Evolutionary conservation across 768 basidiomycete genomes (phyloP).

Genomic region (Rhodocollybia butyracea): DNA sequence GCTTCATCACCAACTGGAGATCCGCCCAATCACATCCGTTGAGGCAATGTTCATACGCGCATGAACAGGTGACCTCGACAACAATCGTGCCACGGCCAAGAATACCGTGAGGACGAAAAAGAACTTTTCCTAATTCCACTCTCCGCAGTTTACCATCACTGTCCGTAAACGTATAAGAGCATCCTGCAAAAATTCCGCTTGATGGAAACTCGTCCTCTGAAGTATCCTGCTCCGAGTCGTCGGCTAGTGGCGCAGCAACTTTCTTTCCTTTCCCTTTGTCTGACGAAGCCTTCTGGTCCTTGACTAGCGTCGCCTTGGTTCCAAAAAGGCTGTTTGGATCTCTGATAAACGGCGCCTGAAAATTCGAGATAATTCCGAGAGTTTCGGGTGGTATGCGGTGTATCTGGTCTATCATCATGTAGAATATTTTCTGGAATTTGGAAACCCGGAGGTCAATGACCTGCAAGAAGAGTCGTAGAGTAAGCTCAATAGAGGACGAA

Average conservation of each 20-base stretch:
- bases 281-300: too few species aligned
- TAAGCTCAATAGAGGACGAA: too few species aligned
- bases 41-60: background rate
- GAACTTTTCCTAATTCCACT: background rate
- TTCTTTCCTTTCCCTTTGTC: too few species aligned
- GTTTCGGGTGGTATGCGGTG: background rate
- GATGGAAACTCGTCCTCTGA: background rate
- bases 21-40: background rate
- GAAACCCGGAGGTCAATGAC: background rate
- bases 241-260: too few species aligned
- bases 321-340: too few species aligned
- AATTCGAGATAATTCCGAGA: background rate
- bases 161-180: background rate
- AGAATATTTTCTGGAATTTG: background rate
- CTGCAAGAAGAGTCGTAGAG: background rate
- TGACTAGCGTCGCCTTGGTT: too few species aligned
- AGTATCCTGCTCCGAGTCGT: too few species aligned
- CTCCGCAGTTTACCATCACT: background rate
- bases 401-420: background rate
- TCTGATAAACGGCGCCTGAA: background rate
- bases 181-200: background rate
- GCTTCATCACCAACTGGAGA: background rate
- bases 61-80: background rate
- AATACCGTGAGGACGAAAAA: background rate
- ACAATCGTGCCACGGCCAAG: background rate